A percentile compares a stretch with the other conserved stretches of the same genome.
phyloP scores from a whole-genome alignment of 2,329 filamentous ascomycete species.

The Colletotrichum orbiculare region DNA sequence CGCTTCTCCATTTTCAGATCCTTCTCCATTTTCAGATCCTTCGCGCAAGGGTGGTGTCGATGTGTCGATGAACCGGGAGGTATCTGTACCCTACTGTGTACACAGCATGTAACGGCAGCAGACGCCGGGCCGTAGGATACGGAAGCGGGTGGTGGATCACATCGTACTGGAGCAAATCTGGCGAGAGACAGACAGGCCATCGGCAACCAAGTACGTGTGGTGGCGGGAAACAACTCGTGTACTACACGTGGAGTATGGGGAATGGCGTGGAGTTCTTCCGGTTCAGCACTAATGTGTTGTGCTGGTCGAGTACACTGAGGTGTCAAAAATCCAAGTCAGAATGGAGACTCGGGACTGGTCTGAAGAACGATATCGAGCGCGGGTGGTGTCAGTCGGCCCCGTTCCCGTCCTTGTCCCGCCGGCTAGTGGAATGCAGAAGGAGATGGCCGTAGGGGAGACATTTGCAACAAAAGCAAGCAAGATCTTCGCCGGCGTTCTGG shows the following conservation, averaged over 20 bases:
- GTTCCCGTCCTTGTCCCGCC: too few species aligned
- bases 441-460: background rate
- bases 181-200: background rate
- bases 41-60: too few species aligned
- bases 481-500: background rate
- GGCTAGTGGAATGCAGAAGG: background rate
- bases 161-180: conserved; percentile 8
- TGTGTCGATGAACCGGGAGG: too few species aligned
- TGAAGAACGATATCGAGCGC: conserved; percentile 1
- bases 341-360: background rate
- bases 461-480: conserved; percentile 10
- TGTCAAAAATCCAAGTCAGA: too few species aligned
- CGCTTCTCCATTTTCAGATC: background rate
- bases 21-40: background rate
- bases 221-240: too few species aligned
- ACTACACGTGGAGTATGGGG: too few species aligned
- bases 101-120: too few species aligned
- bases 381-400: background rate
- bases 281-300: conserved; percentile 1
- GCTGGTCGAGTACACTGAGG: background rate
- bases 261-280: too few species aligned
- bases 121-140: too few species aligned
- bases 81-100: too few species aligned
- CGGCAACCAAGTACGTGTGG: too few species aligned
- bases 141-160: too few species aligned